Conservation (phyloP, 169 alveolate genomes). For the Eimeria acervulina region DNA sequence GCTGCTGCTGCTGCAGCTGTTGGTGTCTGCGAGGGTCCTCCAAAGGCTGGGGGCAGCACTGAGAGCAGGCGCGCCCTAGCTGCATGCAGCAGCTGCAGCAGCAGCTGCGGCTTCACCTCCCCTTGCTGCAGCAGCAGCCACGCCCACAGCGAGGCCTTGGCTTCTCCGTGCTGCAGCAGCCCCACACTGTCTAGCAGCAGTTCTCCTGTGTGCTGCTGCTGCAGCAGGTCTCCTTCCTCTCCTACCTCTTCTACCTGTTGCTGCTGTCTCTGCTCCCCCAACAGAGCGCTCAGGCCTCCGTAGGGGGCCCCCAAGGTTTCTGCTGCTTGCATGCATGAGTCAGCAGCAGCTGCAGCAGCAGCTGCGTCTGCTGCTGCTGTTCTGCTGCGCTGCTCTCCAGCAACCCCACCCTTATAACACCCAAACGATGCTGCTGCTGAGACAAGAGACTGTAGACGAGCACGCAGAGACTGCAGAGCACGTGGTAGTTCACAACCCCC, state of each 20-base stretch:
- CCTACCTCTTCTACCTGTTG: neutral
- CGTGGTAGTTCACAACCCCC: neutral
- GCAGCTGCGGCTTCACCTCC: neutral
- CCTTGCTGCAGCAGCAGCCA: neutral
- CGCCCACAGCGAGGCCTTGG: constrained; percentile 6
- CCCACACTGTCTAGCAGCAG: neutral
- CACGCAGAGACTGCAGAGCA: constrained; percentile 4
- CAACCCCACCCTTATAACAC: neutral
- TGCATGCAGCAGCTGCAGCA: neutral
- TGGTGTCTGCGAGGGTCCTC: neutral
- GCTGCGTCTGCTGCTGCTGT: neutral
- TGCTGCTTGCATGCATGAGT: neutral
- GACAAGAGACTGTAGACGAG: neutral
- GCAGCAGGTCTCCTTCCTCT: neutral
- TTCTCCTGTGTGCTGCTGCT: neutral
- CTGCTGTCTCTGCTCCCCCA: neutral
- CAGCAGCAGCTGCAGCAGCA: neutral
- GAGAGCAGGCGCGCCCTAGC: neutral
- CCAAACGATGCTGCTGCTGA: neutral
- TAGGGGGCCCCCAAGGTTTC: neutral
- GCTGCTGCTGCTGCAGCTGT: neutral
- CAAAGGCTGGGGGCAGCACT: constrained; percentile 13
- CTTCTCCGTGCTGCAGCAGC: neutral
- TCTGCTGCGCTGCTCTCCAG: neutral
- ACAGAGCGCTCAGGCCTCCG: neutral